Evolutionary conservation across 2,329 filamentous ascomycete species (phyloP).

Genomic region (Neofusicoccum sp.): DNA sequence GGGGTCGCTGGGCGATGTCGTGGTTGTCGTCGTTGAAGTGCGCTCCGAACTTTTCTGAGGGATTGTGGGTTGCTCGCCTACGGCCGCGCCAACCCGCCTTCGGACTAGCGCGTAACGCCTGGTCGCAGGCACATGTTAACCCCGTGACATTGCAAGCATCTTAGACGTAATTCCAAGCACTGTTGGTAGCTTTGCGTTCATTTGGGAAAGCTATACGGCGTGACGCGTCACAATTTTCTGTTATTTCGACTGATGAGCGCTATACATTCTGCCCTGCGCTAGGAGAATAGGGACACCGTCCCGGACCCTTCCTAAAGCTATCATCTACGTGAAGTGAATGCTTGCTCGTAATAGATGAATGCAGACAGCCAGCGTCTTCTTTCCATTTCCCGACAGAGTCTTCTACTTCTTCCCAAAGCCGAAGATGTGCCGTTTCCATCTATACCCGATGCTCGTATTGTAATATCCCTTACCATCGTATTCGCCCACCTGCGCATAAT

Average conservation of each 20-base stretch:
- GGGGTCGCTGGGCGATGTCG: conserved; percentile 19
- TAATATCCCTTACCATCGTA: not conserved
- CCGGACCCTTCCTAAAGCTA: not conserved
- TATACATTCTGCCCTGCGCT: not conserved
- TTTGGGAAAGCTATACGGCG: not conserved
- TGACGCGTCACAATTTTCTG: not conserved
- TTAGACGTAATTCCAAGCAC: conserved; percentile 4
- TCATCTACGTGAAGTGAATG: no score
- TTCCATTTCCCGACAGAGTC: no score
- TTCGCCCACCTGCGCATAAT: not conserved
- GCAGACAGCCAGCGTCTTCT: no score
- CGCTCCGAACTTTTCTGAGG: conserved; percentile 16
- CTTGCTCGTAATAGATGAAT: no score
- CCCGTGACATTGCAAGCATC: conserved; percentile 11
- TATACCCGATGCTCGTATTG: not conserved
- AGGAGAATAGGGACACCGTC: not conserved
- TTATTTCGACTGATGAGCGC: not conserved
- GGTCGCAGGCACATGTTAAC: not conserved
- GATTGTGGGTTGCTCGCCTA: conserved; percentile 18
- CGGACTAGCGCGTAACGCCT: not conserved
- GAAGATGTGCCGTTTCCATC: not conserved
- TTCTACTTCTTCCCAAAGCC: no score
- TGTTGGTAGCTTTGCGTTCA: not conserved
- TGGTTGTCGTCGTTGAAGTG: conserved; percentile 14
- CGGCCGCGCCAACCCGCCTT: not conserved